Conservation (phyloP, 1,284 basidiomycete genomes). For the Boletus sp. region DNA sequence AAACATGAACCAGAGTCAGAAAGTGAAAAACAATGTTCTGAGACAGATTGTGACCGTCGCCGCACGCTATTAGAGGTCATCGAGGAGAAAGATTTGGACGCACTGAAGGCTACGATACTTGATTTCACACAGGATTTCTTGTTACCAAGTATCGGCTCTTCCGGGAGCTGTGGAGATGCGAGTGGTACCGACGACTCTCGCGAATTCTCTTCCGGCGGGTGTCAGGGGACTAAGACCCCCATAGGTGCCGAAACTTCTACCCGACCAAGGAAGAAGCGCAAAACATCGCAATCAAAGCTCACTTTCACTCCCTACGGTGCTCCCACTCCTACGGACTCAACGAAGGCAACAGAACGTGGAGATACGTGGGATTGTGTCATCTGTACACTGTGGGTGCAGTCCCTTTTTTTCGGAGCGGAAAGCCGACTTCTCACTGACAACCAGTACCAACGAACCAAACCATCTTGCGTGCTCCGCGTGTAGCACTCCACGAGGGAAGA, state of each 20-base stretch:
- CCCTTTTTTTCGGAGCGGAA: not conserved
- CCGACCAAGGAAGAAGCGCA: conserved; percentile 28
- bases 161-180: not conserved
- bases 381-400: conserved; percentile 31
- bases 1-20: conserved; percentile 20
- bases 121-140: conserved; percentile 27
- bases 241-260: conserved; percentile 2
- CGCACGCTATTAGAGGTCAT: conserved; percentile 26
- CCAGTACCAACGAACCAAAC: conserved; percentile 32
- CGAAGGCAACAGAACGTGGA: not conserved
- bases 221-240: not conserved
- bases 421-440: not conserved
- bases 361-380: conserved; percentile 30
- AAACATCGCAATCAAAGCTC: conserved; percentile 15
- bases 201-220: not conserved
- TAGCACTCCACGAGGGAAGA: conserved; percentile 34
- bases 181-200: not conserved
- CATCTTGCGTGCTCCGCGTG: conserved; percentile 39
- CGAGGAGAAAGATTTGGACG: conserved; percentile 31
- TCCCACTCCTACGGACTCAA: not conserved
- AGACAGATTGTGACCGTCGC: conserved; percentile 32
- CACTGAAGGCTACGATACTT: conserved; percentile 26
- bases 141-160: conserved; percentile 16
- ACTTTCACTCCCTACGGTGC: not conserved
- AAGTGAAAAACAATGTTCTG: conserved; percentile 13